These are phyloP conservation scores for Aphanomyces stellatus DNA, from an alignment of 352 stramenopile genomes.

Conservation along the genomic window DNA sequence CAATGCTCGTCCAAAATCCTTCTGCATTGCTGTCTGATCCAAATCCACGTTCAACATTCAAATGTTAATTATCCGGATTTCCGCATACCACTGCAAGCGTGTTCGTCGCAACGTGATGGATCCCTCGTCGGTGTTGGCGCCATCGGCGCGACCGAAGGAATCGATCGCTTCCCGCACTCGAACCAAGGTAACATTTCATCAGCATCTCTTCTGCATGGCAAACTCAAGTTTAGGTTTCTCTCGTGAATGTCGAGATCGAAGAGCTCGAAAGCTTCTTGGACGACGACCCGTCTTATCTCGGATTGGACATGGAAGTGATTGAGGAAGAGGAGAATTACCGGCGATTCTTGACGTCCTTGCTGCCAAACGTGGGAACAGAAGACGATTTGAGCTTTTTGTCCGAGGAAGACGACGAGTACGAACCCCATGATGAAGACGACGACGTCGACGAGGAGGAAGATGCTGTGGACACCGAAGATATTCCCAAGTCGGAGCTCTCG, in stretches of 20 bases:
- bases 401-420: constrained; percentile 80
- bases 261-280: constrained; percentile 15
- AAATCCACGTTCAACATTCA: not conserved
- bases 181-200: constrained; percentile 11
- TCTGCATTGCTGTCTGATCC: no score
- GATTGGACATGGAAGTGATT: constrained; percentile 22
- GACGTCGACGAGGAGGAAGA: constrained; percentile 56
- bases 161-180: constrained; percentile 16
- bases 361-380: constrained; percentile 46
- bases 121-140: not conserved
- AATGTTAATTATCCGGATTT: not conserved
- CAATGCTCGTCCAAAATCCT: no score
- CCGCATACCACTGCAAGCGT: not conserved
- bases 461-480: constrained; percentile 22
- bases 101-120: not conserved
- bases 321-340: constrained; percentile 67
- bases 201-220: not conserved
- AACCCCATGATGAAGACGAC: constrained; percentile 59
- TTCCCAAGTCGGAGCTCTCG: constrained; percentile 77
- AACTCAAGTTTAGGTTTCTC: constrained; percentile 5
- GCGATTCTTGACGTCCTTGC: constrained; percentile 66
- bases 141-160: not conserved
- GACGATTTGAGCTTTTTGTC: constrained; percentile 63
- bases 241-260: constrained; percentile 20
- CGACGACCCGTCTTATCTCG: constrained; percentile 18